Evolutionary conservation across 225 moss, liverwort and hornwort genomes (phyloP).

Genomic region (Pseudisothecium myosuroides): DNA sequence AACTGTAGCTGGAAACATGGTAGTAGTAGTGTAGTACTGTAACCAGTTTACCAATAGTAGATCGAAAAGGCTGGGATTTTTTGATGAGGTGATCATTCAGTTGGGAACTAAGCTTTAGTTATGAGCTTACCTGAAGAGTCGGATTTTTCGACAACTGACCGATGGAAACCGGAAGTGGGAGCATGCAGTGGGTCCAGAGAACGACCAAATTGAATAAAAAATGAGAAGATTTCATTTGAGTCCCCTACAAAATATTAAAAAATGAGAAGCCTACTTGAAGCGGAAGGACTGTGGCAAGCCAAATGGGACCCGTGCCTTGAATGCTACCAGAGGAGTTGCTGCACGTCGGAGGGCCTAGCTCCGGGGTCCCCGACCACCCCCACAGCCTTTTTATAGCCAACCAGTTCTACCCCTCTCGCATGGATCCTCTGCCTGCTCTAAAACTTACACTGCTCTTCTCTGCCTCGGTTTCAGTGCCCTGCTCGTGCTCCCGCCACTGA

Average conservation of each 20-base stretch:
- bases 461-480: not conserved
- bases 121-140: not conserved
- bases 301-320: not conserved
- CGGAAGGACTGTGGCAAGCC: not conserved
- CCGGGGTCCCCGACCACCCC: not conserved
- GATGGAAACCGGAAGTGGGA: no score
- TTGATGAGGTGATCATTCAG: not conserved
- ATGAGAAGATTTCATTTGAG: not conserved
- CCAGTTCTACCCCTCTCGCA: not conserved
- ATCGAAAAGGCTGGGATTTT: not conserved
- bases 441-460: not conserved
- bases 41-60: not conserved
- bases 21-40: not conserved
- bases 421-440: not conserved
- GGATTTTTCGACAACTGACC: not conserved
- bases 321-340: not conserved
- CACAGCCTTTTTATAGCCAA: conserved; percentile 18
- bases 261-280: not conserved
- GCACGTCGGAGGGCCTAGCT: not conserved
- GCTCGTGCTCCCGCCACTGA: not conserved
- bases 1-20: not conserved
- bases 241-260: not conserved
- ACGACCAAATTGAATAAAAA: not conserved
- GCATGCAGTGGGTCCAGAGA: not conserved
- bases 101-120: not conserved